These are phyloP conservation scores for Jaltomata sinuosa DNA, from an alignment of 257 asterid genomes.

Conservation along the genomic window DNA sequence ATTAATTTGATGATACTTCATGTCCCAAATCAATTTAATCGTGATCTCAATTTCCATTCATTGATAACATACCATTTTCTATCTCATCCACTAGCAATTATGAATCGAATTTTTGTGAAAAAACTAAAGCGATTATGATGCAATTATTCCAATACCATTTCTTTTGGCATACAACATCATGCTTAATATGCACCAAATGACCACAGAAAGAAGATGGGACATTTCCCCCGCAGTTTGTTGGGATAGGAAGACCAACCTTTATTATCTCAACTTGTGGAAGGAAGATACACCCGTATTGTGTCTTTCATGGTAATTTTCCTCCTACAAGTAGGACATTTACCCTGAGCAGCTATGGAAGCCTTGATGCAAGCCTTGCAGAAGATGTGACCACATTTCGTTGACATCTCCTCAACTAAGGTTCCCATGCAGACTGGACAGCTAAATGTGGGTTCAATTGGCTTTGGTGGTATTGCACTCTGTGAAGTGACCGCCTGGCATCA, in stretches of 20 bases:
- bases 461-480: slow-evolving; percentile 21
- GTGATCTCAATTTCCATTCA: neutral
- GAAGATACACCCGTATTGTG: slow-evolving; percentile 74
- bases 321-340: slow-evolving; percentile 91
- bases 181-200: neutral
- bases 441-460: slow-evolving; percentile 57
- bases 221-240: neutral
- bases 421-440: slow-evolving; percentile 94
- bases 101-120: neutral
- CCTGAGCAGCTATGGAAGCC: slow-evolving; percentile 66
- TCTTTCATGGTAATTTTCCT: slow-evolving; percentile 52
- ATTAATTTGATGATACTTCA: neutral
- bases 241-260: slow-evolving; percentile 26
- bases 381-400: slow-evolving; percentile 92
- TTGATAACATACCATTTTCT: neutral
- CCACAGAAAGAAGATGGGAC: neutral
- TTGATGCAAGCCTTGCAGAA: slow-evolving; percentile 90
- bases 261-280: slow-evolving; percentile 38
- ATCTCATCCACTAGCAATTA: neutral
- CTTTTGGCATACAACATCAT: neutral
- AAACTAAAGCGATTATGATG: neutral
- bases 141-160: neutral
- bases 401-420: slow-evolving; percentile 61
- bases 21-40: neutral
- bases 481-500: slow-evolving; percentile 26